A percentile compares a stretch with the other conserved stretches of the same genome.
phyloP scores from a whole-genome alignment of 1,284 basidiomycete genomes.

The Apiotrichum laibachii region DNA sequence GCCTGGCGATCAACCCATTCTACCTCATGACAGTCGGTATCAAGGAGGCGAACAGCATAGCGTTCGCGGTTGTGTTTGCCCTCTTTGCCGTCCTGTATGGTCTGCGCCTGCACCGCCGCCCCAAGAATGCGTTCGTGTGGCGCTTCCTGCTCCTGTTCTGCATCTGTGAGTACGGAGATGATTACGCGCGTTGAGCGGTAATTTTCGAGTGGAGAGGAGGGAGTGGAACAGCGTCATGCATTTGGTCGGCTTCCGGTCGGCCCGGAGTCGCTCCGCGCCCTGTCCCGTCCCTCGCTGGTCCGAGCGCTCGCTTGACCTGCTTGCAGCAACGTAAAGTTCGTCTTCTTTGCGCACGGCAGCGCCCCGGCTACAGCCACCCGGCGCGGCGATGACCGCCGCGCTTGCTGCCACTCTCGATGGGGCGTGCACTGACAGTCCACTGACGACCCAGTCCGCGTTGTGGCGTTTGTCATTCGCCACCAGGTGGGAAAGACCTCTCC shows the following conservation, averaged over 20 bases:
- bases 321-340: too few species aligned
- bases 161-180: neutral
- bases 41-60: slow-evolving; percentile 3
- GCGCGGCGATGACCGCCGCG: too few species aligned
- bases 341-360: too few species aligned
- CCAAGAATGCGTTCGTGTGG: neutral
- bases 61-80: slow-evolving; percentile 4
- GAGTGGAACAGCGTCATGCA: too few species aligned
- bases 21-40: neutral
- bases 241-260: too few species aligned
- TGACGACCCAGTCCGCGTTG: slow-evolving; percentile 11
- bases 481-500: neutral
- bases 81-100: neutral
- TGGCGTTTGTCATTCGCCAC: slow-evolving; percentile 8
- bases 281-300: too few species aligned
- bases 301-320: too few species aligned
- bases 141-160: slow-evolving; percentile 4
- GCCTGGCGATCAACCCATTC: slow-evolving; percentile 8
- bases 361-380: too few species aligned
- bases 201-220: too few species aligned
- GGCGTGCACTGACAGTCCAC: neutral
- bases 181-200: too few species aligned
- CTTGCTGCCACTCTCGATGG: neutral
- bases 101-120: neutral
- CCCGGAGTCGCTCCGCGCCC: too few species aligned